Base-by-base conservation (phyloP, 768 basidiomycete genomes). In the Mycena indigotica region DNA sequence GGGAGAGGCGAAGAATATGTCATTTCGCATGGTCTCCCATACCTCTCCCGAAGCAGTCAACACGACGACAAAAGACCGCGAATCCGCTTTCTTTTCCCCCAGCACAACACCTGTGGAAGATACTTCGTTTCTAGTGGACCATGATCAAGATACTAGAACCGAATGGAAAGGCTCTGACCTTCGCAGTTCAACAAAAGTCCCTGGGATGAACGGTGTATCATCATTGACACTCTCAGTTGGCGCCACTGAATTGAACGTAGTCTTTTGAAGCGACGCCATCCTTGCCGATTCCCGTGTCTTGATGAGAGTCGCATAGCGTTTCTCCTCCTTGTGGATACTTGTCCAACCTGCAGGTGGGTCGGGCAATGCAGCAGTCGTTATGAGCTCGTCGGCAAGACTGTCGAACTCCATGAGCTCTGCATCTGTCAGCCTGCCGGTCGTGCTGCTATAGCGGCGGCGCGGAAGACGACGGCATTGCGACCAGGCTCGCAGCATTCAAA, bases 1-100 rank as follows among this genome's bases (percentile, higher is more conserved):
- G 0, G 88, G 87, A n/a, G 89, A 72, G 24, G 76, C 64, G 67
- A 86, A 89, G 65, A 78, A 75, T 63, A 88, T 73, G 57, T 91
- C 87, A n/a, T 74, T 64, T 12, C 73, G 73, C 17, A 72, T 63
- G 56, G 83, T 81, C 2, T 66, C 57, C 76, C 82, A 80, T 1
- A 84, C 50, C 54, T 87, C 84, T 4, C 89, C 89, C 66, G 77
- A 55, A 65, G 80, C 65, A 69, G 80, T 65, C 13, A 75, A 51
- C 38, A 44, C 10, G 23, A 57, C 17, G 21, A 62, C n/a, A 28
- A 61, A 63, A n/a, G 41, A 40, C 28, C 56, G 57, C 26, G 64
- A 61, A 35, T 72, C 63, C 5, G 40, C 23, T 16, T 62, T 57
- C 4, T 21, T 16, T 54, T 77, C 71, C 16, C 69, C 70, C 13